These are phyloP conservation scores for Magnaporthales sp. DNA, from an alignment of 2,329 filamentous ascomycete species.

Conservation along the genomic window DNA sequence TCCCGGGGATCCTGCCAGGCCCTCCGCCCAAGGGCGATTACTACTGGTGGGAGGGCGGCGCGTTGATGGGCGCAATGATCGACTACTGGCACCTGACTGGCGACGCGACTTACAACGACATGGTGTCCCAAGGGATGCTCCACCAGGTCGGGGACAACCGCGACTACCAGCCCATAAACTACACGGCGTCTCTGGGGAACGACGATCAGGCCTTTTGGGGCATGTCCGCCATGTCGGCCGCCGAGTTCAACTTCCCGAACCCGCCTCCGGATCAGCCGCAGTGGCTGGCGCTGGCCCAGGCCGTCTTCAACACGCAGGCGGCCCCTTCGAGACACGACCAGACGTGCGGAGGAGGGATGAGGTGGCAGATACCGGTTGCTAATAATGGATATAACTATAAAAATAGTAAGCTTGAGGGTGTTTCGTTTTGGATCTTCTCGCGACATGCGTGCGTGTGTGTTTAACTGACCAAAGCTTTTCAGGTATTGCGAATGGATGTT, in stretches of 20 bases:
- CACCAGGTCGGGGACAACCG: constrained; percentile 36
- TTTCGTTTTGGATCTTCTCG: neutral
- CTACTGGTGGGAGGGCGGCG: constrained; percentile 25
- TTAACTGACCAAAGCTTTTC: neutral
- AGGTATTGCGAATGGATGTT: constrained; percentile 35
- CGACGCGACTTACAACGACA: constrained; percentile 42
- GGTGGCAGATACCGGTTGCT: constrained; percentile 58
- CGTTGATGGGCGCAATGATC: constrained; percentile 23
- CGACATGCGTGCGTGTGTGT: too few relatives aligned
- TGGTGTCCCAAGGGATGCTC: constrained; percentile 33
- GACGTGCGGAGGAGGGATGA: constrained; percentile 52
- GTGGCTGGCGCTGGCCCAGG: constrained; percentile 48
- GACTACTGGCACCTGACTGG: constrained; percentile 31
- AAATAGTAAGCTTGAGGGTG: constrained; percentile 21
- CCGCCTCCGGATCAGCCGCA: constrained; percentile 28
- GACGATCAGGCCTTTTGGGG: constrained; percentile 55
- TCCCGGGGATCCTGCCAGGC: constrained; percentile 36
- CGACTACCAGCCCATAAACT: constrained; percentile 41
- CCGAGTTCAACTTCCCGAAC: constrained; percentile 43
- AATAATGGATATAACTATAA: constrained; percentile 61
- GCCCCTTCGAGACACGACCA: constrained; percentile 39
- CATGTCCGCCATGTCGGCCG: constrained; percentile 46
- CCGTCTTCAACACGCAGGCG: constrained; percentile 45
- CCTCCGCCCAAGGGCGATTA: constrained; percentile 23
- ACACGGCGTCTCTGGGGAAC: constrained; percentile 38